Evolutionary conservation across 176 grass and related monocot species (phyloP).

Genomic region (Cenchrus purpureus): DNA sequence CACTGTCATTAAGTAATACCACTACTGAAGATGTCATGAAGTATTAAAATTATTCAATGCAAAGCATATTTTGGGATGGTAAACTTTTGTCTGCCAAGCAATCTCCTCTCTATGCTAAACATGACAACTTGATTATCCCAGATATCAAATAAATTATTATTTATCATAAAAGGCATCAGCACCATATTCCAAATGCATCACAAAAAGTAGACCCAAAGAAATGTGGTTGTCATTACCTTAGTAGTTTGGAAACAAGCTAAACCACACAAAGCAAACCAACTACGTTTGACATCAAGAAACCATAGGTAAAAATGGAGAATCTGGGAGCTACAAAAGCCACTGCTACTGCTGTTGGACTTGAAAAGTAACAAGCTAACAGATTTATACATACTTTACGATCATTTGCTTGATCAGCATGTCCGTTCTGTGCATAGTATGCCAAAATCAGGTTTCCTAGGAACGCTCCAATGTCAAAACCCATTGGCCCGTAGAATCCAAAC

Average conservation of each 20-base stretch:
- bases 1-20: background rate
- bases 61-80: background rate
- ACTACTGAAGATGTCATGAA: constrained; percentile 24
- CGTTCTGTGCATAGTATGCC: constrained; percentile 90
- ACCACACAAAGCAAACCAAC: constrained; percentile 5
- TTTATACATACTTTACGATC: constrained; percentile 68
- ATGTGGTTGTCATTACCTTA: background rate
- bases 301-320: too few relatives aligned
- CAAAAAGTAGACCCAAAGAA: background rate
- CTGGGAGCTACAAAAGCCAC: too few relatives aligned
- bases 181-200: constrained; percentile 29
- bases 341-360: background rate
- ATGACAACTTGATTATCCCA: background rate
- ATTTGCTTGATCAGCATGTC: constrained; percentile 74
- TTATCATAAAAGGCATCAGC: constrained; percentile 6
- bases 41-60: background rate
- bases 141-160: background rate
- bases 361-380: constrained; percentile 3
- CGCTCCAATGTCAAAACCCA: constrained; percentile 96
- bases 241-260: background rate
- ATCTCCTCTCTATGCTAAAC: background rate
- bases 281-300: background rate
- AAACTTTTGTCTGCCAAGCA: background rate
- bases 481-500: constrained; percentile 89
- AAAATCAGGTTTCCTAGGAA: constrained; percentile 93